phyloP scores from a whole-genome alignment of 441 rosid genomes.

The Croton setiger region DNA sequence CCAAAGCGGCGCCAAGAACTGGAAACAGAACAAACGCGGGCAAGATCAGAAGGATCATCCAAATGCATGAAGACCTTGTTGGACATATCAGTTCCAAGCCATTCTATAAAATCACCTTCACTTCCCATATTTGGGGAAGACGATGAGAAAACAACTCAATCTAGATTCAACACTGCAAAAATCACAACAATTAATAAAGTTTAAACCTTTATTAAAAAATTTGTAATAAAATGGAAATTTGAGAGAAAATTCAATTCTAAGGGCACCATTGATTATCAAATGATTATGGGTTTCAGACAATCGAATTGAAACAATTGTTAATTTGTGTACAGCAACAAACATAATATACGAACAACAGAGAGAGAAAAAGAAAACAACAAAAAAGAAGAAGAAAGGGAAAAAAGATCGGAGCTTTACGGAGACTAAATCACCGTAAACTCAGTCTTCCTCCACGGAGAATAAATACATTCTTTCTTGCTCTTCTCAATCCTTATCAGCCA shows the following conservation, averaged over 20 bases:
- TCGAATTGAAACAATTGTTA: background rate
- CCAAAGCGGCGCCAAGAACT: constrained; percentile 43
- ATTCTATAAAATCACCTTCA: constrained; percentile 32
- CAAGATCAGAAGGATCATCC: constrained; percentile 52
- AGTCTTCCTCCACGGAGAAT: too few species aligned
- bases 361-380: too few species aligned
- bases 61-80: constrained; percentile 32
- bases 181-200: background rate
- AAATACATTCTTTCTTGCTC: too few species aligned
- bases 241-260: background rate
- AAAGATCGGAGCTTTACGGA: too few species aligned
- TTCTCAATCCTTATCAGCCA: too few species aligned
- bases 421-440: too few species aligned
- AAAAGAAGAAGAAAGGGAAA: too few species aligned
- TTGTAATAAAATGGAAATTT: background rate
- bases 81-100: constrained; percentile 40
- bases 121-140: constrained; percentile 23
- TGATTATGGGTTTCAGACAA: background rate
- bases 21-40: constrained; percentile 40
- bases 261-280: background rate
- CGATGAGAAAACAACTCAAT: constrained; percentile 8
- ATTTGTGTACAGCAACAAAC: too few species aligned
- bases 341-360: too few species aligned
- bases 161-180: background rate
- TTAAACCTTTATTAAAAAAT: background rate